Conservation (phyloP, 768 basidiomycete species). For the Nidularia sp. region DNA sequence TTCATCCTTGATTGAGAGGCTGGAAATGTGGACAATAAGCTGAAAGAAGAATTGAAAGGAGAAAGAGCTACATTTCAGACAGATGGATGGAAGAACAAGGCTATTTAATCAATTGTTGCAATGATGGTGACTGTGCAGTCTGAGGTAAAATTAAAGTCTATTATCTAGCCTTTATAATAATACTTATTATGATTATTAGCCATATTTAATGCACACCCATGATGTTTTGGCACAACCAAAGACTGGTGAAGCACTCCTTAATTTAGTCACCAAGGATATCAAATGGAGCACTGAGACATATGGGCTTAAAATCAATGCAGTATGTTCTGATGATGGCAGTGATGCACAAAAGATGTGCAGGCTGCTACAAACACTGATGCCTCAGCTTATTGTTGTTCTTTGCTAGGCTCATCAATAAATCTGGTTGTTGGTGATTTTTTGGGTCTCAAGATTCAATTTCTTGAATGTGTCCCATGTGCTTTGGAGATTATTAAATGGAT, state of each 20-base stretch:
- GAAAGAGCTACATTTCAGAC: slow-evolving; percentile 14
- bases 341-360: slow-evolving; percentile 13
- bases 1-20: slow-evolving; percentile 7
- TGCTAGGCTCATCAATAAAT: slow-evolving; percentile 26
- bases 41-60: slow-evolving; percentile 5
- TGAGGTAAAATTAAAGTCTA: slow-evolving; percentile 11
- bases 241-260: slow-evolving; percentile 17
- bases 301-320: slow-evolving; percentile 6
- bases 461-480: slow-evolving; percentile 12
- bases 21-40: slow-evolving; percentile 5
- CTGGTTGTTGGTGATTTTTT: slow-evolving; percentile 30
- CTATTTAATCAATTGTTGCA: slow-evolving; percentile 14
- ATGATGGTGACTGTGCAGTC: slow-evolving; percentile 18
- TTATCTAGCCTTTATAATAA: not conserved
- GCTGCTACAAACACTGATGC: slow-evolving; percentile 6
- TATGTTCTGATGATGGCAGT: slow-evolving; percentile 15
- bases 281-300: slow-evolving; percentile 6
- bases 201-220: slow-evolving; percentile 13
- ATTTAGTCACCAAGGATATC: slow-evolving; percentile 14
- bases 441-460: slow-evolving; percentile 6
- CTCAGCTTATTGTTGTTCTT: slow-evolving; percentile 8
- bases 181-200: slow-evolving; percentile 1
- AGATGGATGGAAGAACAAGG: slow-evolving; percentile 25
- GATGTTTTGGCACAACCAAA: slow-evolving; percentile 14
- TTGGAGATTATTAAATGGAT: slow-evolving; percentile 24